Base-by-base conservation (phyloP, 345 rosid species). In the Hibiscus tridactylites region DNA sequence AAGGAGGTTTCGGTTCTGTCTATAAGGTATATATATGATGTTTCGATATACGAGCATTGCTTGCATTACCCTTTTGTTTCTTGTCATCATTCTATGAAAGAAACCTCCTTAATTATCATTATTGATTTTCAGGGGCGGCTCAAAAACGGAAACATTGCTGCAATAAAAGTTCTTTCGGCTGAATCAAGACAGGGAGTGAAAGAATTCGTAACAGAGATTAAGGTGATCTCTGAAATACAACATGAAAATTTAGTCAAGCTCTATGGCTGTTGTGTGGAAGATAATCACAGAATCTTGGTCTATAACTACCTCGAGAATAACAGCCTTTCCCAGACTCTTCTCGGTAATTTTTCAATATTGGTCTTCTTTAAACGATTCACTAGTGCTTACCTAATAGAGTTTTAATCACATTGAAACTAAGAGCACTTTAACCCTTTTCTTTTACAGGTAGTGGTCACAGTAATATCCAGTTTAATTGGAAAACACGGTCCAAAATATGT, bases 1-100 rank as follows among this genome's bases (percentile, higher is more conserved):
- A 90, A 81, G 99, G 99, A 49, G 99, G 97, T 58, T 95, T 91
- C 65, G 99, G 99, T 78, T 84, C 88, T 72, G 99, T 95, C 31
- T 93, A 86, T 77, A 89, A 86, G 97, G 98, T 93, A 63, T 49
- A 62, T 47, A 63, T 56, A 69, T 73, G 53, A 9, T 72, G 44
- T 65, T 81, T 28, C 31, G 17, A 71, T 63, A 7, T 68, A n/a
- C 9, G 57, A 35, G 54, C n/a, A 61, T 35, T 52, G 29, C 47
- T 68, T 62, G 3, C 49, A 21, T 19, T 61, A 13, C 46, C 4
- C 54, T 53, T 65, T 50, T 4, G 13, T 50, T 50, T 50, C n/a
- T 50, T 50, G 54, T 13, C 39, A 26, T 46, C 33, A 58, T 52
- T 49, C 58, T 56, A 24, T 19, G 29, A 71, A 21, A 47, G 44